A percentile compares a stretch with the other conserved stretches of the same genome.
phyloP scores from a whole-genome alignment of 2,329 filamentous ascomycete species.

The Aspergillus tamarii region DNA sequence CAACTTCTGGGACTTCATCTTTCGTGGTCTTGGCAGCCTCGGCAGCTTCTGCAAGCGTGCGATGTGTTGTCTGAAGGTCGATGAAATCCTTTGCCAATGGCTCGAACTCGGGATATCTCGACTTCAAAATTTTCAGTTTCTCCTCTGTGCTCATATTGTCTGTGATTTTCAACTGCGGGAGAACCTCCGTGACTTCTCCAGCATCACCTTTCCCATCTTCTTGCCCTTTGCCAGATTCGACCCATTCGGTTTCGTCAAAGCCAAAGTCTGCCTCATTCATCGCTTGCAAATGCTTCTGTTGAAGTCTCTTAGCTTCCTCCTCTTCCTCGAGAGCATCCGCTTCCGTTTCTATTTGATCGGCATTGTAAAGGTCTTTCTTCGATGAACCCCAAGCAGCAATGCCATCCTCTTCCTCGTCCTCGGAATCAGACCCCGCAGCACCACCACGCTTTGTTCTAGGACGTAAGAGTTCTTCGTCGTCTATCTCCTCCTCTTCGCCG shows the following conservation, averaged over 20 bases:
- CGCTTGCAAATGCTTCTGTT: conserved; percentile 85
- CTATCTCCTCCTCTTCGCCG: conserved; percentile 36
- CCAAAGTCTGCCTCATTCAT: conserved; percentile 93
- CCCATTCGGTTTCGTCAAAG: conserved; percentile 89
- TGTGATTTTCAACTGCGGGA: conserved; percentile 80
- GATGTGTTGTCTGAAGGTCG: conserved; percentile 65
- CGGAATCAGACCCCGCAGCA: conserved; percentile 25
- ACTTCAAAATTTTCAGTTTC: conserved; percentile 72
- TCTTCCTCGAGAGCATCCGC: conserved; percentile 87
- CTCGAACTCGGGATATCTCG: conserved; percentile 90
- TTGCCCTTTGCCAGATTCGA: conserved; percentile 55
- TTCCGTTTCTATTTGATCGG: conserved; percentile 73
- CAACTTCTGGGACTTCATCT: conserved; percentile 43
- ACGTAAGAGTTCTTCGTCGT: conserved; percentile 29
- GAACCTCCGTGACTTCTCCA: conserved; percentile 78
- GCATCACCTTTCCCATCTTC: conserved; percentile 50
- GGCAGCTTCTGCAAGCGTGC: conserved; percentile 62
- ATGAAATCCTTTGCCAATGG: conserved; percentile 79
- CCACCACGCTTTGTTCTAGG: conserved; percentile 25
- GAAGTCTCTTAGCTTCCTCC: conserved; percentile 80
- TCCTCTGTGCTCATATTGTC: conserved; percentile 78
- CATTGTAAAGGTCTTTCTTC: conserved; percentile 89
- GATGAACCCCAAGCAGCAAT: conserved; percentile 83
- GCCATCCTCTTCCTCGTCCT: conserved; percentile 54
- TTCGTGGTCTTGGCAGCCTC: conserved; percentile 55